Evolutionary conservation across 208 protist genomes (phyloP).

Genomic region (Leptomonas seymouri): DNA sequence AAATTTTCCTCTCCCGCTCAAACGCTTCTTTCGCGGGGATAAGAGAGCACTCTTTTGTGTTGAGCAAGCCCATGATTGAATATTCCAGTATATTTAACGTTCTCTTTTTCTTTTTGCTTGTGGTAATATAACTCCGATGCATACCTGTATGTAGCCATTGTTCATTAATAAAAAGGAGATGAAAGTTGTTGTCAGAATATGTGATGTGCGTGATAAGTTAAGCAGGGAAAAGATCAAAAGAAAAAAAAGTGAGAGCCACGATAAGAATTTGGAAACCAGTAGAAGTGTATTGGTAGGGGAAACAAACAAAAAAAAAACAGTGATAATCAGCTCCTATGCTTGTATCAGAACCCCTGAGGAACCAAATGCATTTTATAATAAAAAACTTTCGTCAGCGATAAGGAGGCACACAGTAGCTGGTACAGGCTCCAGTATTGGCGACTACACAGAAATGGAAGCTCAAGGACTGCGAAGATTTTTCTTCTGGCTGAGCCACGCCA

Average conservation of each 20-base stretch:
- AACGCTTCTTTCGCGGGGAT: slow-evolving; percentile 49
- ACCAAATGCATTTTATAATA: too few species aligned
- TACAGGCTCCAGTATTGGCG: too few species aligned
- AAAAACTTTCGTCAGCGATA: too few species aligned
- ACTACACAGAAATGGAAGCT: too few species aligned
- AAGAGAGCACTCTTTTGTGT: slow-evolving; percentile 48
- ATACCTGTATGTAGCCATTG: not conserved
- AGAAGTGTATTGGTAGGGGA: too few species aligned
- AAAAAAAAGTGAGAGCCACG: not conserved
- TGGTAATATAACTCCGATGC: not conserved
- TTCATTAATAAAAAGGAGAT: not conserved
- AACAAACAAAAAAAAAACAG: too few species aligned
- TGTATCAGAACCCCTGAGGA: too few species aligned
- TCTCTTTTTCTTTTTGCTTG: slow-evolving; percentile 7
- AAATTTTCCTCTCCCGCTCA: slow-evolving; percentile 49
- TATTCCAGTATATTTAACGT: not conserved
- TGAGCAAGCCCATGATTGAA: slow-evolving; percentile 35
- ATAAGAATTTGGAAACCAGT: too few species aligned
- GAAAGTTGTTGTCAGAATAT: not conserved
- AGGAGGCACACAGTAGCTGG: too few species aligned
- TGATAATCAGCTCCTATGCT: too few species aligned
- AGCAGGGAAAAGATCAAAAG: not conserved
- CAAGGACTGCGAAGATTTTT: too few species aligned
- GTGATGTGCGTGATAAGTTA: not conserved
- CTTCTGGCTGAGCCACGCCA: too few species aligned